These are phyloP conservation scores for Pseudogymnoascus sp. DNA, from an alignment of 2,329 filamentous ascomycete genomes.

Conservation along the genomic window DNA sequence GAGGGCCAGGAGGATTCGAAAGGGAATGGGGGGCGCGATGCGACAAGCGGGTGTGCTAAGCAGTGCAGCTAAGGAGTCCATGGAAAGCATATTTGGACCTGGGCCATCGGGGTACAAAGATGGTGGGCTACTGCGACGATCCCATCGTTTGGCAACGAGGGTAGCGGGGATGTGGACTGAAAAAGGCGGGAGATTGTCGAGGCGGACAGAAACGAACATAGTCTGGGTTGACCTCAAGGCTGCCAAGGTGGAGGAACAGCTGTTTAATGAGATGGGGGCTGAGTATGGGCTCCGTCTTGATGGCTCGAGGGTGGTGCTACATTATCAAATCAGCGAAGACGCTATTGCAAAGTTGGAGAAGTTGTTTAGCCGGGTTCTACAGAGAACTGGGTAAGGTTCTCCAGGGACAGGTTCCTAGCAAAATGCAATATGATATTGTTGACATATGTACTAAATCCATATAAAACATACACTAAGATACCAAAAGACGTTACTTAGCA, in stretches of 20 bases:
- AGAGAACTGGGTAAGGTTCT: slow-evolving; percentile 12
- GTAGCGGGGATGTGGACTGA: slow-evolving; percentile 53
- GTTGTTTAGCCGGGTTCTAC: slow-evolving; percentile 33
- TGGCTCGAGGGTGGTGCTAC: slow-evolving; percentile 55
- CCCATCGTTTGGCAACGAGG: slow-evolving; percentile 53
- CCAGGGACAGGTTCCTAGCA: not conserved
- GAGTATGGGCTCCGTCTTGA: slow-evolving; percentile 48
- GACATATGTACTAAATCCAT: too few relatives aligned
- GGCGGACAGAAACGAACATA: slow-evolving; percentile 65
- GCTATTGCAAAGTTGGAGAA: slow-evolving; percentile 41
- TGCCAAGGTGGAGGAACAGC: slow-evolving; percentile 41
- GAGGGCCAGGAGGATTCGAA: slow-evolving; percentile 65
- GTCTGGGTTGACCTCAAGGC: slow-evolving; percentile 59
- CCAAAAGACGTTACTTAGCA: not conserved
- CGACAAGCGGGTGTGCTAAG: slow-evolving; percentile 69
- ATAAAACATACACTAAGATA: not conserved
- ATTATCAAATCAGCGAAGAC: slow-evolving; percentile 60
- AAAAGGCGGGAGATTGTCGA: slow-evolving; percentile 50
- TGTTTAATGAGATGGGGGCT: slow-evolving; percentile 45
- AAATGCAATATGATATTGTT: not conserved
- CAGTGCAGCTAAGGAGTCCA: slow-evolving; percentile 64
- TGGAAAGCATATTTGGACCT: slow-evolving; percentile 63
- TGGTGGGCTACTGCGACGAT: slow-evolving; percentile 50
- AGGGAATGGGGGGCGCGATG: slow-evolving; percentile 71
- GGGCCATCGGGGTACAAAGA: slow-evolving; percentile 26